Evolutionary conservation across 768 basidiomycete species (phyloP).

Genomic region (Suillus subluteus): DNA sequence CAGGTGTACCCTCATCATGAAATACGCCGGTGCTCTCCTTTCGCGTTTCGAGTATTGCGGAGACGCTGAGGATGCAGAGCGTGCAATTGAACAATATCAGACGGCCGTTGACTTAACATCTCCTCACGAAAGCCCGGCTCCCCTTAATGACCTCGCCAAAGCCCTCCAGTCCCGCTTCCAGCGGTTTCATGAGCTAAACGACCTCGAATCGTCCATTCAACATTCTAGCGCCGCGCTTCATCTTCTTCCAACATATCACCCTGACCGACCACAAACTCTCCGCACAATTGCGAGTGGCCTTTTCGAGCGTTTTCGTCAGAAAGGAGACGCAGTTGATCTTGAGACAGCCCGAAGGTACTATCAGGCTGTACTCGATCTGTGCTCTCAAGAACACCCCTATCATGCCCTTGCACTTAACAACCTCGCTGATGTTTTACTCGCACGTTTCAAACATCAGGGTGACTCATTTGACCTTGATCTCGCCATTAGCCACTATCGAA

Average conservation of each 20-base stretch:
- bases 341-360: conserved; percentile 31
- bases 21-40: conserved; percentile 33
- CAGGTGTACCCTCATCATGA: conserved; percentile 26
- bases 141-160: background rate
- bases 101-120: background rate
- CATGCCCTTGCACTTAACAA: conserved; percentile 24
- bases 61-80: conserved; percentile 23
- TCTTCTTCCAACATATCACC: conserved; percentile 19
- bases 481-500: conserved; percentile 28
- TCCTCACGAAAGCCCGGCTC: background rate
- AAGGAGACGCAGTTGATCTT: conserved; percentile 26
- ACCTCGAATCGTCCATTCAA: conserved; percentile 28
- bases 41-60: conserved; percentile 30
- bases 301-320: conserved; percentile 25
- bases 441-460: conserved; percentile 29
- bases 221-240: conserved; percentile 24
- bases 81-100: conserved; percentile 20
- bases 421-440: conserved; percentile 29
- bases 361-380: conserved; percentile 23
- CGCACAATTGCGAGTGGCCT: conserved; percentile 29
- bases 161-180: conserved; percentile 1
- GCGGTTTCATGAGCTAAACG: conserved; percentile 13
- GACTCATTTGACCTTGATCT: conserved; percentile 31
- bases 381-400: conserved; percentile 18
- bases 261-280: conserved; percentile 21